Evolutionary conservation across 805 yeast species (phyloP), one percentile per base, ranked within the genome.

Genomic region (Yarrowia keelungensis): DNA sequence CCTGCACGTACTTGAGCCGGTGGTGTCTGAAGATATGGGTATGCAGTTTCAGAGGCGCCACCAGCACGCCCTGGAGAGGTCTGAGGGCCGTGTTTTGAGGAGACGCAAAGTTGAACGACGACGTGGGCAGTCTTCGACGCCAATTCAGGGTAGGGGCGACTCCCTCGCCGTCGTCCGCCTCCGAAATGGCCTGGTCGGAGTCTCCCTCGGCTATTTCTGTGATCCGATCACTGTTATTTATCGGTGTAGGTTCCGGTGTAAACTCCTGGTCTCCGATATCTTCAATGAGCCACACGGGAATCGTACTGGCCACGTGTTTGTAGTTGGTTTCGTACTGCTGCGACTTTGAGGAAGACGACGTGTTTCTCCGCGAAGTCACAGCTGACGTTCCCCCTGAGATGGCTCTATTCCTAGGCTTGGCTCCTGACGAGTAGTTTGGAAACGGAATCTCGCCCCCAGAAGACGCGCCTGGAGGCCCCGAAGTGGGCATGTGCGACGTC

Each of bases 221-320:
- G 16, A 59, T 59, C 0, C 65, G 50, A n/a, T 14, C 53, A 26
- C 39, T 49, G 19, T 32, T 41, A 19, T 9, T 43, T 1, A 11
- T 9, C 39, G 5, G 39, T 38, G 11, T 38, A 38, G 39, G 10
- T 39, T 43, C 42, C 12, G 51, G 51, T 8, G 41, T 5, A 5
- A 45, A 16, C n/a, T 47, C 67, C 46, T 62, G 47, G 67, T 49
- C 56, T 10, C 67, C 67, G 8, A 50, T 47, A 8, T 58, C 51
- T 32, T 69, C 70, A 10, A 64, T 58, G 39, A 69, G 39, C 70
- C 69, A 67, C 19, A 67, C 70, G 15, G 70, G 70, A n/a, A 69
- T 42, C 19, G 70, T 66, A n/a, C 58, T 49, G 11, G 69, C 69
- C 26, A 66, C 65, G 54, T 67, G 69, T 67, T 61, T 61, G 67